A percentile compares a stretch with the other conserved stretches of the same genome.
Evolutionary conservation across 805 yeast species (phyloP).

Genomic region (Candida ovalis): DNA sequence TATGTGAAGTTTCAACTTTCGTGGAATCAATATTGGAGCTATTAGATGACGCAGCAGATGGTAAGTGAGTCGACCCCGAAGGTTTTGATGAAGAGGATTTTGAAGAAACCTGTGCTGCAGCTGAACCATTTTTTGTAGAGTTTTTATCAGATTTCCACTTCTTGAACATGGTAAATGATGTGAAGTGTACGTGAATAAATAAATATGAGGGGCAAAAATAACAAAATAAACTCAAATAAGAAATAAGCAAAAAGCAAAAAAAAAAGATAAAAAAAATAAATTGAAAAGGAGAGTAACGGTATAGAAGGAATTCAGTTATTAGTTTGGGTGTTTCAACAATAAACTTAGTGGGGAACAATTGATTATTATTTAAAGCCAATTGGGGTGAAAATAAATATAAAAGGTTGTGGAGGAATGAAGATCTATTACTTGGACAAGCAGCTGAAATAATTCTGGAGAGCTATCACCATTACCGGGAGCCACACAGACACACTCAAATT

Average conservation of each 20-base stretch:
- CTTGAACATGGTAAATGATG: conserved; percentile 18
- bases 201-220: not conserved
- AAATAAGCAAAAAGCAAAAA: not conserved
- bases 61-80: not conserved
- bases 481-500: no score
- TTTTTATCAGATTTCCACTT: conserved; percentile 25
- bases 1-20: conserved; percentile 17
- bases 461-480: no score
- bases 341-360: no score
- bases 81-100: not conserved
- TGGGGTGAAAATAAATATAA: no score
- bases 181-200: not conserved
- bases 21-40: not conserved
- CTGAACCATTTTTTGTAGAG: conserved; percentile 8
- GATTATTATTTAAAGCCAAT: no score
- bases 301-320: no score
- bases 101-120: not conserved
- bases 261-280: not conserved
- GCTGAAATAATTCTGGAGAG: no score
- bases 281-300: no score
- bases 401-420: no score
- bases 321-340: no score
- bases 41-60: not conserved
- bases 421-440: no score
- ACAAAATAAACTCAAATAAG: no score